Conservation (phyloP, 768 basidiomycete species). For the Mycena chlorophos region DNA sequence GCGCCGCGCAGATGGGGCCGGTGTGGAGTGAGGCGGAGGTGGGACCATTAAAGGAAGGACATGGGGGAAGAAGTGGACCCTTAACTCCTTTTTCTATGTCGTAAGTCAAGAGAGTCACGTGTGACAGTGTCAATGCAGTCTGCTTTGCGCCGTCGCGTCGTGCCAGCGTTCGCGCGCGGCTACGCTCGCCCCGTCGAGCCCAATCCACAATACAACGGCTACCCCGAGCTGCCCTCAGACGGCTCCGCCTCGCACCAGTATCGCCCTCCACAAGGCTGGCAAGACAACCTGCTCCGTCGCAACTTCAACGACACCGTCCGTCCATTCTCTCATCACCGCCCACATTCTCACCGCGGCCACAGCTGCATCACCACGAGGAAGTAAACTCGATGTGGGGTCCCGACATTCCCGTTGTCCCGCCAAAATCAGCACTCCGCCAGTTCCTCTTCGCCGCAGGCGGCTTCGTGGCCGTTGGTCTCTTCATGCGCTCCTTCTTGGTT, state of each 20-base stretch:
- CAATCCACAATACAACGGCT: slow-evolving; percentile 72
- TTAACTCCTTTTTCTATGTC: background rate
- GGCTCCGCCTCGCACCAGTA: slow-evolving; percentile 56
- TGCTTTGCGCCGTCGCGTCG: slow-evolving; percentile 26
- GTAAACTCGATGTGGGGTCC: slow-evolving; percentile 87
- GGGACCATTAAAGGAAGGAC: slow-evolving; percentile 7
- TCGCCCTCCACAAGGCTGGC: slow-evolving; percentile 68
- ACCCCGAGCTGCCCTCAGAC: slow-evolving; percentile 66
- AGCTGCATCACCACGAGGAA: slow-evolving; percentile 84
- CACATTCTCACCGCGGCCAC: slow-evolving; percentile 20
- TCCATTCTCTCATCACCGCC: slow-evolving; percentile 13
- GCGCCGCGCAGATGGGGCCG: slow-evolving; percentile 19
- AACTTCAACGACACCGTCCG: slow-evolving; percentile 80
- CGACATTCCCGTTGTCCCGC: slow-evolving; percentile 63
- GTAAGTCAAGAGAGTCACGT: no score
- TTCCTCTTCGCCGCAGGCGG: slow-evolving; percentile 60
- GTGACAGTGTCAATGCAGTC: no score
- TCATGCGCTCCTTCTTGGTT: slow-evolving; percentile 54
- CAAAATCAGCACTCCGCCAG: slow-evolving; percentile 61
- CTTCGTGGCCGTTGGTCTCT: slow-evolving; percentile 64
- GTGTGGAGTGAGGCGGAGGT: slow-evolving; percentile 20
- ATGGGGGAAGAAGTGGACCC: slow-evolving; percentile 10
- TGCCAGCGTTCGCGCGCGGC: slow-evolving; percentile 22
- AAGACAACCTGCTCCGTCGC: slow-evolving; percentile 72
- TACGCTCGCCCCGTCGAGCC: slow-evolving; percentile 38